Evolutionary conservation across 495 filamentous ascomycete species (phyloP).

Genomic region (Penicillium coprophilum): DNA sequence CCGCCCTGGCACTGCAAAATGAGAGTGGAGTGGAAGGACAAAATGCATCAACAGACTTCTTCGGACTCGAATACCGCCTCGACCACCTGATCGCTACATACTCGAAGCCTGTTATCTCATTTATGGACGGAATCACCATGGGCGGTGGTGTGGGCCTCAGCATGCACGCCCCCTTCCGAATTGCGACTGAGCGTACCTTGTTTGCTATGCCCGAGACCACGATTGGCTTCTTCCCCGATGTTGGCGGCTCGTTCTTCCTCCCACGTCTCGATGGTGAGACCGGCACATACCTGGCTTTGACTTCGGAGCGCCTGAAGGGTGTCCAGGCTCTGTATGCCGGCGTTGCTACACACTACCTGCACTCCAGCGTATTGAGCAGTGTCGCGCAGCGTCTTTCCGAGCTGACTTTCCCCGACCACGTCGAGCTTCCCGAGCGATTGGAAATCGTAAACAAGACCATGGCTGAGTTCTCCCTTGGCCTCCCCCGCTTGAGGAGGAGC

Average conservation of each 20-base stretch:
- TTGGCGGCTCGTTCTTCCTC: conserved; percentile 93
- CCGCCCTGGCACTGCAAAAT: conserved; percentile 71
- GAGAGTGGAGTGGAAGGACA: conserved; percentile 63
- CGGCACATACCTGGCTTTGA: conserved; percentile 90
- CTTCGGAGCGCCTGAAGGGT: conserved; percentile 75
- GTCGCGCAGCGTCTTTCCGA: conserved; percentile 86
- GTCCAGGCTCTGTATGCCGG: conserved; percentile 79
- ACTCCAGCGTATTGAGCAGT: conserved; percentile 77
- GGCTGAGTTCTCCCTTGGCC: conserved; percentile 82
- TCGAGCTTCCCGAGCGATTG: conserved; percentile 57
- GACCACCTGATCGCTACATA: conserved; percentile 96
- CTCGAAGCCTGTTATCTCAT: conserved; percentile 85
- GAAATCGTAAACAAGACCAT: conserved; percentile 79
- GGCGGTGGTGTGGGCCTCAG: conserved; percentile 93
- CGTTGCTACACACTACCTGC: conserved; percentile 89
- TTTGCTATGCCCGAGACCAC: conserved; percentile 99
- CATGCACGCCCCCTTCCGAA: conserved; percentile 91
- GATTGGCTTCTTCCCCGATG: conserved; percentile 98
- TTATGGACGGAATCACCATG: conserved; percentile 99
- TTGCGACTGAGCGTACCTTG: conserved; percentile 90
- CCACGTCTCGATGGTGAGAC: conserved; percentile 78
- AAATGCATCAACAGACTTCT: conserved; percentile 73
- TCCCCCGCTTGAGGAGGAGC: conserved; percentile 66
- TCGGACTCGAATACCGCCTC: conserved; percentile 87
- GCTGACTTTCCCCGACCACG: conserved; percentile 78